A percentile compares a stretch with the other conserved stretches of the same genome.
Evolutionary conservation across 2,329 filamentous ascomycete species (phyloP).

Genomic region (Fusarium lyarnte): DNA sequence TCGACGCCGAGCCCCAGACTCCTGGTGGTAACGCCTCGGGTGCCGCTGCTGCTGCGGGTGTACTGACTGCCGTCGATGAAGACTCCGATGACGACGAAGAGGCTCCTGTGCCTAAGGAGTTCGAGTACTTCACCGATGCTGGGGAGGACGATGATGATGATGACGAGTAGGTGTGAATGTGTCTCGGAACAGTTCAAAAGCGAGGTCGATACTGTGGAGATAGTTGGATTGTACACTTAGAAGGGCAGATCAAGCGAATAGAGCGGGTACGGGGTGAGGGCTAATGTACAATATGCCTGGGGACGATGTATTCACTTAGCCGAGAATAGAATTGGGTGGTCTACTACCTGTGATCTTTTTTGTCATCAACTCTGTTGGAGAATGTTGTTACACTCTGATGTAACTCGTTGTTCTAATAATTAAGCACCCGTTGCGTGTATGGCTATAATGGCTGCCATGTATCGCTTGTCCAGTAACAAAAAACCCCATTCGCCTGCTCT

Average conservation of each 20-base stretch:
- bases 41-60: constrained; percentile 78
- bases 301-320: constrained; percentile 29
- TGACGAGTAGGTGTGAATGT: constrained; percentile 32
- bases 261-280: constrained; percentile 9
- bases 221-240: constrained; percentile 41
- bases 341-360: background rate
- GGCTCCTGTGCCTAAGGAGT: constrained; percentile 74
- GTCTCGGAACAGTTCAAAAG: background rate
- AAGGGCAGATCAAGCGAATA: constrained; percentile 29
- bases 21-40: constrained; percentile 58
- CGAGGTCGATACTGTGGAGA: background rate
- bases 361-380: background rate
- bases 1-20: constrained; percentile 42
- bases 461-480: background rate
- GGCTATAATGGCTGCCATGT: background rate
- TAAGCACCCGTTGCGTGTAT: background rate
- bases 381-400: background rate
- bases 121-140: constrained; percentile 80
- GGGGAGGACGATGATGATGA: constrained; percentile 59
- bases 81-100: constrained; percentile 79
- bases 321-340: constrained; percentile 28
- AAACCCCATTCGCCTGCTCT: constrained; percentile 1
- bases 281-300: constrained; percentile 34
- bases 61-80: constrained; percentile 89
- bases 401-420: background rate